Evolutionary conservation across 495 filamentous ascomycete species (phyloP), one percentile per base, ranked within the genome.

Genomic region (Penicillium macrosclerotiorum): DNA sequence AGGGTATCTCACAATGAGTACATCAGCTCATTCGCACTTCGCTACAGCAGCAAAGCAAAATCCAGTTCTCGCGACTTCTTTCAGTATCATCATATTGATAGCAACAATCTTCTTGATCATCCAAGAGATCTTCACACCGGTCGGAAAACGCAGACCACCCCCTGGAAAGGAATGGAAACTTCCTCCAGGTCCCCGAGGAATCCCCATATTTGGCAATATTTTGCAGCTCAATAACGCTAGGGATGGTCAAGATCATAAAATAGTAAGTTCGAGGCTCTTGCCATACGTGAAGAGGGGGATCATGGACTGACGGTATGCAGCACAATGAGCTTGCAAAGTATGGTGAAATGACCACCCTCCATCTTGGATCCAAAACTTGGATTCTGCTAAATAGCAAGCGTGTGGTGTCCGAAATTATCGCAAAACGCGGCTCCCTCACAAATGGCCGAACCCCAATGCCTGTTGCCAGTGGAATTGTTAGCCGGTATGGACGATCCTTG

Each of bases 281-380:
- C 25, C 5, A 6, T 30, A 17, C 5, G 8, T 13, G 3, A 42
- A 31, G 5, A 1, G 7, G 7, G 3, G 3, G n/a, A 11, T 8
- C n/a, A 12, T 12, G 14, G 14, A 30, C 38, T 42, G 25, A 42
- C 38, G 1, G 16, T 42, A 31, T 31, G n/a, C n/a, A 38, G 25
- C 14, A 4, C 12, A 23, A 29, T 4, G 35, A 42, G 13, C 35
- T 52, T 16, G 48, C 42, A 30, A n/a, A 30, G 8, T 64, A 68
- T 51, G 67, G 67, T 6, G 65, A 68, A 24, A 63, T 69, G 60
- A 59, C 59, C 3, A 71, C 67, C 0, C 23, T 69, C 0, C 57
- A 55, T 26, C 48, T 71, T 20, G 65, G 65, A 3, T 62, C 62
- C 8, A 60, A 57, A 30, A 68, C 64, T 3, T 68, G 62, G 65